phyloP scores from a whole-genome alignment of 2,329 filamentous ascomycete genomes.

The Paecilomyces variotii region DNA sequence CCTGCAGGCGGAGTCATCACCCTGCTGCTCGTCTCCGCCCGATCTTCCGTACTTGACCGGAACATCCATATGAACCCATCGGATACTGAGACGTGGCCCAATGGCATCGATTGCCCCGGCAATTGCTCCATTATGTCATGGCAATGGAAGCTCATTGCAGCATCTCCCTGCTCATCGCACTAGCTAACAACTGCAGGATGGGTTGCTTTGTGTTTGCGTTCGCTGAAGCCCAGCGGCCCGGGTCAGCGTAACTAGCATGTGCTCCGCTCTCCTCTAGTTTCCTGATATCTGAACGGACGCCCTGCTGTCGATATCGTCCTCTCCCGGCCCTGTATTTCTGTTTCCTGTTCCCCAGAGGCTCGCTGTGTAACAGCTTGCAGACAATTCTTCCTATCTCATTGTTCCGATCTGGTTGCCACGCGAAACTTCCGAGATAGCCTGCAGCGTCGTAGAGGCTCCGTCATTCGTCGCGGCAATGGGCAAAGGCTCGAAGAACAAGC shows the following conservation, averaged over 20 bases:
- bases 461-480: slow-evolving; percentile 30
- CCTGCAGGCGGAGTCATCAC: slow-evolving; percentile 20
- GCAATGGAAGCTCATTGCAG: slow-evolving; percentile 21
- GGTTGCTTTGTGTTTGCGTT: slow-evolving; percentile 26
- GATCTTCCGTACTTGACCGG: slow-evolving; percentile 14
- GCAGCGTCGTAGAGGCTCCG: slow-evolving; percentile 16
- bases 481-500: slow-evolving; percentile 24
- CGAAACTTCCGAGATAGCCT: slow-evolving; percentile 10
- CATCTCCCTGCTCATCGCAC: slow-evolving; percentile 20
- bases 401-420: slow-evolving; percentile 13
- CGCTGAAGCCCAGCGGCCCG: slow-evolving; percentile 8
- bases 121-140: slow-evolving; percentile 27
- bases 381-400: slow-evolving; percentile 5
- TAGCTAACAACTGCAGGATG: slow-evolving; percentile 22
- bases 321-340: slow-evolving; percentile 1
- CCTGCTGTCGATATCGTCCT: background rate
- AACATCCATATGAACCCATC: slow-evolving; percentile 19
- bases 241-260: background rate
- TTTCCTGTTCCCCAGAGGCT: background rate
- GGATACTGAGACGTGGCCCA: slow-evolving; percentile 35
- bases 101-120: slow-evolving; percentile 22
- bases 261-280: slow-evolving; percentile 1
- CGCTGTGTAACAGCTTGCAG: slow-evolving; percentile 3
- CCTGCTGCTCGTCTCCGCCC: slow-evolving; percentile 21
- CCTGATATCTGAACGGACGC: slow-evolving; percentile 1